phyloP scores from a whole-genome alignment of 2,329 filamentous ascomycete genomes.

The Fusarium aywerte region DNA sequence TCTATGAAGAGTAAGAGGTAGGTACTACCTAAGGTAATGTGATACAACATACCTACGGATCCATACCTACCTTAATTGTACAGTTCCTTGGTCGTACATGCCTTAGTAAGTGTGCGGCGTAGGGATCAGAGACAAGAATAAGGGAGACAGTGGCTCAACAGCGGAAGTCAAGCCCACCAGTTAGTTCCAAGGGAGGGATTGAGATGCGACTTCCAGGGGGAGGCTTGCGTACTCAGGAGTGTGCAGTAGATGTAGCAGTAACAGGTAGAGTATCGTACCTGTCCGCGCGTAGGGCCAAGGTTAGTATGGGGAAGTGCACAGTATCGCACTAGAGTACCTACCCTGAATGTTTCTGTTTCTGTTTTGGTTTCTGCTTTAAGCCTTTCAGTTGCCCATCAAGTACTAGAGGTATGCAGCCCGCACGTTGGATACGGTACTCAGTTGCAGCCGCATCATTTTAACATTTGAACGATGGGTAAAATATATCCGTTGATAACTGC shows the following conservation, averaged over 20 bases:
- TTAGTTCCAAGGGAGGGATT: conserved; percentile 3
- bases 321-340: neutral
- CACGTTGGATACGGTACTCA: neutral
- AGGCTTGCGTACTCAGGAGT: conserved; percentile 1
- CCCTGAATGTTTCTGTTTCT: neutral
- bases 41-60: neutral
- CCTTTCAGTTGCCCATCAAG: neutral
- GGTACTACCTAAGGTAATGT: neutral
- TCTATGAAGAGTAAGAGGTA: neutral
- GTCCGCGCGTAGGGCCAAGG: too few species aligned
- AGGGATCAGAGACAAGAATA: conserved; percentile 14
- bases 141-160: conserved; percentile 13
- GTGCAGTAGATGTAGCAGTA: neutral
- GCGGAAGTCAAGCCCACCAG: conserved; percentile 1
- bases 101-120: conserved; percentile 13
- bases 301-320: neutral
- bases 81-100: neutral
- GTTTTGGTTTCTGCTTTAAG: neutral
- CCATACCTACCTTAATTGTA: neutral
- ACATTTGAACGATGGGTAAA: neutral
- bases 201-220: conserved; percentile 22
- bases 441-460: neutral
- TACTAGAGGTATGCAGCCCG: neutral
- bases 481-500: neutral
- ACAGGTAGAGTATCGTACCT: neutral